Evolutionary conservation across 2,329 filamentous ascomycete species (phyloP).

Genomic region (Emmonsiellopsis sp.): DNA sequence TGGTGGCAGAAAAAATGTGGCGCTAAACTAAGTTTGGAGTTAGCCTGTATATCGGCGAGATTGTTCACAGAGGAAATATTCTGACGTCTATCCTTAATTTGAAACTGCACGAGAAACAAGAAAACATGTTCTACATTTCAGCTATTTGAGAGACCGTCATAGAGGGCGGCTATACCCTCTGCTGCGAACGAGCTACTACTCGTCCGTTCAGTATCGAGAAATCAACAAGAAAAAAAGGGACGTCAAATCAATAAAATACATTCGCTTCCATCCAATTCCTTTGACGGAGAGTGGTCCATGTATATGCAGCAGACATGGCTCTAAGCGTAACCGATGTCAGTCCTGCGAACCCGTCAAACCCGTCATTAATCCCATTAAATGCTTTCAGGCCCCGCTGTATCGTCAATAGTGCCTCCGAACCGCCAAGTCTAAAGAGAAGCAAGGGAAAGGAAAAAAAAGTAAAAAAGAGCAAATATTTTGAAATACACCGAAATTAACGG

Average conservation of each 20-base stretch:
- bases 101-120: no score
- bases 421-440: not conserved
- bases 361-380: not conserved
- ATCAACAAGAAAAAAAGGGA: not conserved
- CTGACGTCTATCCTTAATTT: no score
- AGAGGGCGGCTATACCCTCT: no score
- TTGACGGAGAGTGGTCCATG: not conserved
- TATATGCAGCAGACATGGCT: not conserved
- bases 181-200: no score
- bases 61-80: no score
- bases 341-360: not conserved
- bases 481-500: not conserved
- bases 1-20: no score
- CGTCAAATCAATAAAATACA: not conserved
- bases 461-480: not conserved
- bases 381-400: not conserved
- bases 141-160: no score
- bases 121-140: no score
- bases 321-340: not conserved
- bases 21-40: no score
- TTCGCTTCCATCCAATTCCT: not conserved
- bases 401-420: not conserved
- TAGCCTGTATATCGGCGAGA: no score
- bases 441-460: not conserved
- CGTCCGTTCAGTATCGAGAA: not conserved